Evolutionary conservation across 495 filamentous ascomycete genomes (phyloP), one percentile per base, ranked within the genome.

Genomic region (Oidiodendron maius): DNA sequence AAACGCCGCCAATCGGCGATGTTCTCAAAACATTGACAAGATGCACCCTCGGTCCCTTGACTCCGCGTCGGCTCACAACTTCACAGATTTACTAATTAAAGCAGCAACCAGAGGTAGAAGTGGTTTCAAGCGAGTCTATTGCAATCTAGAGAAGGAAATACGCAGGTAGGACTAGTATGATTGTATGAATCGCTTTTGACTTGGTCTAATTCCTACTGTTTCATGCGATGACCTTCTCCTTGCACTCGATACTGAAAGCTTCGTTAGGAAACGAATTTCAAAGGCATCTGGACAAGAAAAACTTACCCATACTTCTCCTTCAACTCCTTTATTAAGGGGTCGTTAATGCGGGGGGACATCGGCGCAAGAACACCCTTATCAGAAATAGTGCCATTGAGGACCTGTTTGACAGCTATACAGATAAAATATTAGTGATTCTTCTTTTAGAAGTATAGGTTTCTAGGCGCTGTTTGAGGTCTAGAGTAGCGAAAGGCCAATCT

Each of bases 321-420:
- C 42, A 86, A 70, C 63, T 83, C 79, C 71, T 82, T 80, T 62
- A 87, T 81, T 44, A 89, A 61, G 46, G 86, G 82, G 40, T 75
- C 70, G 62, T 80, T 82, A 61, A 95, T 84, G 52, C 86, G 77
- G 24, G 71, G 66, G 48, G 64, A 80, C 80, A 95, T 85, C 2
- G 91, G 91, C 37, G 91, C 91, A 36, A 96, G 61, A 40, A 96
- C 69, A 58, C 89, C 87, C 68, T 79, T 87, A 56, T 87, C 74
- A 40, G 69, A 72, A 56, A 96, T 84, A 8, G 78, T 86, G 6
- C 91, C 91, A 59, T 87, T 75, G 38, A 96, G 79, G 22, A 96
- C 85, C 71, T 88, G 78, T 75, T 88, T 83, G 49, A 86, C 80
- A 40, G 23, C n/a, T n/a, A n/a, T n/a, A n/a, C n/a, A n/a, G n/a